Base-by-base conservation (phyloP, 1,284 basidiomycete genomes). In the Phlebopus sp. region DNA sequence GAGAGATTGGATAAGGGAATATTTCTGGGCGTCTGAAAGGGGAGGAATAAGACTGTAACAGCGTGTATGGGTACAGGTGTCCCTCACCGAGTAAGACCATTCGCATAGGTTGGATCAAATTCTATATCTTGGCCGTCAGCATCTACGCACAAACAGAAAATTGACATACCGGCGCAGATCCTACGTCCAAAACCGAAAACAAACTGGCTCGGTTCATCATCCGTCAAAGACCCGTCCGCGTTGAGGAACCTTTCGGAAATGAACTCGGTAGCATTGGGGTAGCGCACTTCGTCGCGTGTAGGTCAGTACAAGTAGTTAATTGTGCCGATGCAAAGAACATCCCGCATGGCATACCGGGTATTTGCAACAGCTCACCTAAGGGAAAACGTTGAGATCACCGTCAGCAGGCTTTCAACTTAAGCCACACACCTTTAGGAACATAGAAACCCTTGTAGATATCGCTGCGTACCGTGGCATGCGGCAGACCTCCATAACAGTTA, bases 81-180 rank as follows among this genome's bases (percentile, higher is more conserved):
- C 25, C 25, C 53, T 35, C 37, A 63, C 58, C 49, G 54, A 38
- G 49, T 5, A 3, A 55, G 1, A 30, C 50, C 51, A 2, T 46
- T 52, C 30, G n/a, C n/a, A n/a, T n/a, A n/a, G n/a, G n/a, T n/a
- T n/a, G n/a, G n/a, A n/a, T n/a, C n/a, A n/a, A n/a, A n/a, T n/a
- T n/a, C 19, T n/a, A 59, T 38, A 3, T 56, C 59, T 1, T 47
- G 49, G 3, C 50, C 61, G 6, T 55, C 30, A n/a, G n/a, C n/a
- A n/a, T n/a, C n/a, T n/a, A 38, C 9, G n/a, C 5, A 15, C 4
- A 17, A 30, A 13, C 13, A 8, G 14, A 19, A 6, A 13, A 9
- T 1, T 37, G n/a, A 14, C 34, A 18, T 42, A 37, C 40, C 47
- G 37, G 38, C 19, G 46, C 46, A 45, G 15, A 52, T 21, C 23